phyloP scores from a whole-genome alignment of 2,329 filamentous ascomycete species.

The Elsinoe ampelina region DNA sequence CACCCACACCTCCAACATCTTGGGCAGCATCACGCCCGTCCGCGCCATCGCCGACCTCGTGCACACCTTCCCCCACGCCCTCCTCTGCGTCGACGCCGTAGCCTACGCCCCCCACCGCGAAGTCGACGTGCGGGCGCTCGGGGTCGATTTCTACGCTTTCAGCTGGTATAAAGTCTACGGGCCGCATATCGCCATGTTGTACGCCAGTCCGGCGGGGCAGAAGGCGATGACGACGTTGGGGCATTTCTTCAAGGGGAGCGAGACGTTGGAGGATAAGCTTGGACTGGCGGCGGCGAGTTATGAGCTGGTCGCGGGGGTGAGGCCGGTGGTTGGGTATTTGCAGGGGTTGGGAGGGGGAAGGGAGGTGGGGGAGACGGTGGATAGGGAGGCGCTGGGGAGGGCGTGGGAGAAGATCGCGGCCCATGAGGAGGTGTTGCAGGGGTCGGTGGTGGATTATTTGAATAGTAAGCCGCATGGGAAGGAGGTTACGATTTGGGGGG shows the following conservation, averaged over 20 bases:
- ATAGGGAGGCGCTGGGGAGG: constrained; percentile 19
- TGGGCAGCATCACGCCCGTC: constrained; percentile 61
- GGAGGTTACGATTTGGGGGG: constrained; percentile 52
- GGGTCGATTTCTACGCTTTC: constrained; percentile 68
- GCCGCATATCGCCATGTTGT: constrained; percentile 63
- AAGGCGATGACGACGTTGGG: constrained; percentile 47
- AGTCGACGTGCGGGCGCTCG: constrained; percentile 59
- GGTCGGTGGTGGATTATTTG: constrained; percentile 51
- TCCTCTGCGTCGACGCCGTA: constrained; percentile 67
- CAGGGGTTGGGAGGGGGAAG: constrained; percentile 36
- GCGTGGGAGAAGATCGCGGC: constrained; percentile 44
- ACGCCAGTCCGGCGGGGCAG: constrained; percentile 51
- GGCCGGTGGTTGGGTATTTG: constrained; percentile 50
- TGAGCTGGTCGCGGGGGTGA: constrained; percentile 56
- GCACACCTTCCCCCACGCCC: constrained; percentile 43
- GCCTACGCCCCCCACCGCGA: constrained; percentile 64
- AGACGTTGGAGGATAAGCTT: constrained; percentile 56
- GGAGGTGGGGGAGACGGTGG: constrained; percentile 48
- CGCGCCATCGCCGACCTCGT: constrained; percentile 46
- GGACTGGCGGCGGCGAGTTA: constrained; percentile 62
- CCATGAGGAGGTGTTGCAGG: constrained; percentile 54
- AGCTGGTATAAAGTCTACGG: constrained; percentile 79
- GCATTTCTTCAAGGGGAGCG: constrained; percentile 56
- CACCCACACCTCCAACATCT: constrained; percentile 65
- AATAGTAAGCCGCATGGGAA: constrained; percentile 31